Percentiles rank a stretch among this genome's conserved stretches.
Evolutionary conservation across 2,329 filamentous ascomycete species (phyloP).

Genomic region (Calonectria hawksworthii): DNA sequence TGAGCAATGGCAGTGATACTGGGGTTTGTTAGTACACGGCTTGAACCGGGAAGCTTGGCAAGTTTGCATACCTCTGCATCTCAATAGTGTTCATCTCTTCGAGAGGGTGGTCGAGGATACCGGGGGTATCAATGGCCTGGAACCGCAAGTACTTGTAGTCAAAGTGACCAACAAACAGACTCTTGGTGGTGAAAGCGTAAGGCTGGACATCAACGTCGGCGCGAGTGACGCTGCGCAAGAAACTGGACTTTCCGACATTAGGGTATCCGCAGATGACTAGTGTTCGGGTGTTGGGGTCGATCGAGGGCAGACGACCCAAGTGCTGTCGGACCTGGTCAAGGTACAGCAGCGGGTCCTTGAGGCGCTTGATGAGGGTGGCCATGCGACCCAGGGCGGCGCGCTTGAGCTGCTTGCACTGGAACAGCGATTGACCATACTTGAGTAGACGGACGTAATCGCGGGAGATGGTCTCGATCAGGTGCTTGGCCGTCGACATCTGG

Average conservation of each 20-base stretch:
- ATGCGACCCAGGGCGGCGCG: slow-evolving; percentile 95
- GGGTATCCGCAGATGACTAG: slow-evolving; percentile 97
- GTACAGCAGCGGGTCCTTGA: slow-evolving; percentile 95
- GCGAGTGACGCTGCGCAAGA: slow-evolving; percentile 90
- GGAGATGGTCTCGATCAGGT: slow-evolving; percentile 95
- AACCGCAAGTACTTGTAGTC: slow-evolving; percentile 82
- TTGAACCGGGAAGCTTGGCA: too few species aligned
- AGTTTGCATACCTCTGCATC: slow-evolving; percentile 77
- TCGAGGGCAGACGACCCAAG: slow-evolving; percentile 95
- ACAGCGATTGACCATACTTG: slow-evolving; percentile 96
- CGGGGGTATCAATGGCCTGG: slow-evolving; percentile 95
- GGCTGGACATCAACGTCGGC: slow-evolving; percentile 98
- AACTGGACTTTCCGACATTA: slow-evolving; percentile 97
- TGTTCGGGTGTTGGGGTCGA: slow-evolving; percentile 97
- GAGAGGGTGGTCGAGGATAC: slow-evolving; percentile 95
- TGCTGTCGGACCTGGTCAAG: slow-evolving; percentile 94
- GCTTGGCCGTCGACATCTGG: slow-evolving; percentile 95
- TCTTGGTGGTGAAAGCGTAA: slow-evolving; percentile 99
- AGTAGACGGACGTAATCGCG: slow-evolving; percentile 93
- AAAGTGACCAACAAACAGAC: slow-evolving; percentile 96
- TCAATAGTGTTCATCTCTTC: slow-evolving; percentile 99
- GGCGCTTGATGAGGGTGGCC: slow-evolving; percentile 94
- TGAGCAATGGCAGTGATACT: slow-evolving; percentile 97
- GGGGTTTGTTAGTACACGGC: slow-evolving; percentile 8
- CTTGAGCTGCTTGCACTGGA: slow-evolving; percentile 99